Evolutionary conservation across 2,329 filamentous ascomycete species (phyloP).

Genomic region (Colletotrichum coccodes): DNA sequence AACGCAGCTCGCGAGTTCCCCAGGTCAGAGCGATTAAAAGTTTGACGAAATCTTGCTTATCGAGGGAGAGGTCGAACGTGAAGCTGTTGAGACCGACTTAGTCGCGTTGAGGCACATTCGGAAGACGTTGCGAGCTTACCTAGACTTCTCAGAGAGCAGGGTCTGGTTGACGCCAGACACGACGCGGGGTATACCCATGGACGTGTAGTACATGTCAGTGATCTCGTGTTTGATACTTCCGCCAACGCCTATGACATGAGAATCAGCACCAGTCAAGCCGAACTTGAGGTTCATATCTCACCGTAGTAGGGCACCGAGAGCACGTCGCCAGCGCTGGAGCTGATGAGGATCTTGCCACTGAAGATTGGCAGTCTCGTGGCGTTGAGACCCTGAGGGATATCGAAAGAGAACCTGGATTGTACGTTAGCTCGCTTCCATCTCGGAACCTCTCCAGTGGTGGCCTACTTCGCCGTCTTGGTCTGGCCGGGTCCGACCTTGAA

Average conservation of each 20-base stretch:
- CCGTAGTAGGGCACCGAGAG: slow-evolving; percentile 47
- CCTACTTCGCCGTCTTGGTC: slow-evolving; percentile 31
- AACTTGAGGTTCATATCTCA: not conserved
- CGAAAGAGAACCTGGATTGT: slow-evolving; percentile 45
- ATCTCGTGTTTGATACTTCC: slow-evolving; percentile 28
- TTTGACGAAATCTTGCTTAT: slow-evolving; percentile 39
- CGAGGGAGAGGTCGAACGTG: slow-evolving; percentile 38
- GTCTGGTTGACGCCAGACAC: slow-evolving; percentile 17
- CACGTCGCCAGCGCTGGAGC: slow-evolving; percentile 43
- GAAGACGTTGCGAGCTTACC: not conserved
- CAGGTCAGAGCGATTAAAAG: slow-evolving; percentile 36
- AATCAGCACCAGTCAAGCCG: not conserved
- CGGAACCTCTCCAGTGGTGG: not conserved
- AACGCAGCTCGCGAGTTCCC: slow-evolving; percentile 41
- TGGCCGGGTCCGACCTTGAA: slow-evolving; percentile 29
- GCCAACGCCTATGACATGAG: slow-evolving; percentile 1
- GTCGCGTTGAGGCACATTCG: not conserved
- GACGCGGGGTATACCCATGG: slow-evolving; percentile 17
- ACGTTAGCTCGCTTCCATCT: not conserved
- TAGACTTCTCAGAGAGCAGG: slow-evolving; percentile 16
- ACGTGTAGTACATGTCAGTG: slow-evolving; percentile 16
- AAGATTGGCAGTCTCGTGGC: slow-evolving; percentile 43
- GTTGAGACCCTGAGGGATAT: slow-evolving; percentile 39
- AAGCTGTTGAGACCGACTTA: not conserved
- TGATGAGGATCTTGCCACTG: slow-evolving; percentile 46